Conservation (phyloP, 768 basidiomycete species). For the Psilocybe sp. region DNA sequence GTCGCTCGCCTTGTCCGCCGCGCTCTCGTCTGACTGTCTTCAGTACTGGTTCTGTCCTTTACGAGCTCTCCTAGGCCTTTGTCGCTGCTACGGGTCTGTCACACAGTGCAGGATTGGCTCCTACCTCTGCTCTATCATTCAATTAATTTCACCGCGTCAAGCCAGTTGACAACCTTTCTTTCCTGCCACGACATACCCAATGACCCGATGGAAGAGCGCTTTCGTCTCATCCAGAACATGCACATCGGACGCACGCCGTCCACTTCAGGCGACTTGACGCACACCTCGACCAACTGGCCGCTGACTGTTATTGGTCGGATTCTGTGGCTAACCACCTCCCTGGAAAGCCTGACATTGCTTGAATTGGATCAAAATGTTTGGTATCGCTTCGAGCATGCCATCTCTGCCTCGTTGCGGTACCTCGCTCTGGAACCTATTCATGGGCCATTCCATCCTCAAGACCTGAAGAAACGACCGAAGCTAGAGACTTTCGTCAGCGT, state of each 20-base stretch:
- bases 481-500: conserved; percentile 29
- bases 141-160: conserved; percentile 15
- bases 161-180: conserved; percentile 19
- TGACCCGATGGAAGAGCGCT: conserved; percentile 13
- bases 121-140: conserved; percentile 23
- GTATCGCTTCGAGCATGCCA: conserved; percentile 24
- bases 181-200: conserved; percentile 17
- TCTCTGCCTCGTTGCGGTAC: conserved; percentile 27
- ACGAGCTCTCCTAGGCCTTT: background rate
- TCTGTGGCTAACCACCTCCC: conserved; percentile 23
- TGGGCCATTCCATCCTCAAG: conserved; percentile 26
- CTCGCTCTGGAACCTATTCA: conserved; percentile 34
- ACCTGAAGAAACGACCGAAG: conserved; percentile 21
- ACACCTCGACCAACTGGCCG: conserved; percentile 28
- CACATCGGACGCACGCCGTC: conserved; percentile 26
- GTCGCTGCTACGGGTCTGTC: conserved; percentile 10
- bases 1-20: background rate
- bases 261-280: conserved; percentile 23
- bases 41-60: conserved; percentile 9
- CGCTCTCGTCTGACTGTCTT: background rate
- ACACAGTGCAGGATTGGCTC: conserved; percentile 13
- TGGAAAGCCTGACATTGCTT: conserved; percentile 26
- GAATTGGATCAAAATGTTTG: conserved; percentile 29
- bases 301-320: conserved; percentile 29
- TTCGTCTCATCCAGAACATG: conserved; percentile 23